Base-by-base conservation (phyloP, 2,329 filamentous ascomycete genomes). In the Teratosphaeriaceae sp. region DNA sequence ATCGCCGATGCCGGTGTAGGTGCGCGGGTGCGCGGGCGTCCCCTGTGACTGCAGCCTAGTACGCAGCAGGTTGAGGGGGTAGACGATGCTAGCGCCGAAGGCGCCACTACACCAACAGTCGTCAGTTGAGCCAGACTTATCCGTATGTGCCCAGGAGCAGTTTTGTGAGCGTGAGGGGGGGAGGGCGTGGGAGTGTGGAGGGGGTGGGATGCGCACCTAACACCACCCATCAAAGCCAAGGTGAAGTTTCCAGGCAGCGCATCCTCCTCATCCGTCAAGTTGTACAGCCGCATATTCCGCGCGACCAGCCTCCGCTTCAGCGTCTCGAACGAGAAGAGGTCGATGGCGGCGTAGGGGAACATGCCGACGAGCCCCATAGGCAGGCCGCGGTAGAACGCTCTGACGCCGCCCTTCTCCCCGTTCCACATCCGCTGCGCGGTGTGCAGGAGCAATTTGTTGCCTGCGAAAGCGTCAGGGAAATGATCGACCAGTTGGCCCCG, bases 261-360 rank as follows among this genome's bases (percentile, higher is more conserved):
- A 30, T 87, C 82, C 53, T 95, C 88, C 52, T 94, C 87, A 63
- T 95, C 86, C 57, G 88, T 82, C 52, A 85, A 81, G 33, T 82
- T 79, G 8, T 78, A 67, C 24, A 74, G 68, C 45, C 78, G 80
- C 11, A 88, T 85, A 58, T 88, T 85, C 51, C 82, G 82, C 3
- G 68, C 68, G 24, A 84, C 77, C 50, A 94, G 80, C 6, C 74
- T 74, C 37, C 78, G 79, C 67, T 98, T 98, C 48, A 96, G 76
- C 47, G 92, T 80, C 67, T 98, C 92, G 59, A 97, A 98, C 0
- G 88, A 95, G 51, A 87, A 88, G 58, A 98, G 83, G 61, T 98
- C 92, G 60, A 98, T 94, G 38, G 92, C 92, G 31, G 88, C 90
- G 64, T 97, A 98, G 0, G 92, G 92, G 58, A 98, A 98, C 81